A percentile compares a stretch with the other conserved stretches of the same genome.
Evolutionary conservation across 345 rosid species (phyloP).

Genomic region (Eucalyptus curtisii): DNA sequence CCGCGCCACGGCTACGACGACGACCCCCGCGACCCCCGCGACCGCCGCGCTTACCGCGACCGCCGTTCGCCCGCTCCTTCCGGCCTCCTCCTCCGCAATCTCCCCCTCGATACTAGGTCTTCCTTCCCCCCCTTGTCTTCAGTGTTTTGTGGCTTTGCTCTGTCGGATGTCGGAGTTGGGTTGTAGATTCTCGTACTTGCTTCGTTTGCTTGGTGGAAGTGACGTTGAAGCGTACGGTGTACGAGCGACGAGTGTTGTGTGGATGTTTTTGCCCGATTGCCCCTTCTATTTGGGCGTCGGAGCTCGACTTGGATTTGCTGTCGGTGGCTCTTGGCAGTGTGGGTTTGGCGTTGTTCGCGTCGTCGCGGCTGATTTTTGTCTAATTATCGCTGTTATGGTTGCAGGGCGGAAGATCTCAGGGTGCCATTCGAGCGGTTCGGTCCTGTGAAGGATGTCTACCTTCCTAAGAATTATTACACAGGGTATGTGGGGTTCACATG

Average conservation of each 20-base stretch:
- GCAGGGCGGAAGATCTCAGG: constrained; percentile 88
- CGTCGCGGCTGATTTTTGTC: background rate
- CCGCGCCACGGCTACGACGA: constrained; percentile 56
- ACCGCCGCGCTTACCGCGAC: constrained; percentile 45
- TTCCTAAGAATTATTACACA: constrained; percentile 76
- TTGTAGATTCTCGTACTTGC: background rate
- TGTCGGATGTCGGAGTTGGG: background rate
- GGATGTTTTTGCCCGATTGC: background rate
- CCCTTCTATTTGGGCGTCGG: background rate
- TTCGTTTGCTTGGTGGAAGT: background rate
- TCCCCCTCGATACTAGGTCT: constrained; percentile 86
- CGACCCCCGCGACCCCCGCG: constrained; percentile 35
- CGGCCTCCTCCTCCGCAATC: constrained; percentile 87
- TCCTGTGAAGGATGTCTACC: constrained; percentile 80
- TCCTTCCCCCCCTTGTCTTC: background rate
- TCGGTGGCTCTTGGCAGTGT: background rate
- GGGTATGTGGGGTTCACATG: constrained; percentile 28
- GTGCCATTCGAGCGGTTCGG: constrained; percentile 71
- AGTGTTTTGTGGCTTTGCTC: background rate
- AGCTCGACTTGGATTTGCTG: background rate
- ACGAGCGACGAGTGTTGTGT: background rate
- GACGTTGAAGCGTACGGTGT: background rate
- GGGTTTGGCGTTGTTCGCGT: background rate
- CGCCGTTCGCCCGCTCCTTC: constrained; percentile 82
- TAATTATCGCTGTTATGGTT: background rate